phyloP scores from a whole-genome alignment of 2,329 filamentous ascomycete species.

The Sphaerulina musiva region DNA sequence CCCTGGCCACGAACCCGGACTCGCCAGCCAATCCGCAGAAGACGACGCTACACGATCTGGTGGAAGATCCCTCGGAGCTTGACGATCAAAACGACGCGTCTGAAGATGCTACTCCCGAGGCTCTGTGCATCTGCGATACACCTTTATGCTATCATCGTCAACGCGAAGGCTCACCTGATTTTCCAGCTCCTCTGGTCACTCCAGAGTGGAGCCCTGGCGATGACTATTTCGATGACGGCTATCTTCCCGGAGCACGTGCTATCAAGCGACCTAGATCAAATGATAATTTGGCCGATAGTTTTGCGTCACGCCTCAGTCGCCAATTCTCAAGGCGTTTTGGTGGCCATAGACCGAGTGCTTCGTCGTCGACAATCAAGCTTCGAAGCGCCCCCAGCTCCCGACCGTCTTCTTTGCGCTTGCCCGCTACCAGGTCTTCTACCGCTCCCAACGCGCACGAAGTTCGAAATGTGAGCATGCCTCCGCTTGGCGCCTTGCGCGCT shows the following conservation, averaged over 20 bases:
- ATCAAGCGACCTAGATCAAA: constrained; percentile 53
- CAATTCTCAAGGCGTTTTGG: constrained; percentile 45
- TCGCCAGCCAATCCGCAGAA: constrained; percentile 45
- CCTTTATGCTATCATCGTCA: constrained; percentile 51
- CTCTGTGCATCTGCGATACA: constrained; percentile 65
- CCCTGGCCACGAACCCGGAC: constrained; percentile 59
- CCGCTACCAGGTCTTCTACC: constrained; percentile 59
- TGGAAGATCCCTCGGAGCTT: constrained; percentile 71
- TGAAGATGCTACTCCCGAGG: constrained; percentile 26
- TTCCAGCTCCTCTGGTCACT: constrained; percentile 4
- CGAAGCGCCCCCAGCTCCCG: constrained; percentile 33
- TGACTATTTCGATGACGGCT: constrained; percentile 56
- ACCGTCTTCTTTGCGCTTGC: constrained; percentile 67
- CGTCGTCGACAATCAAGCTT: constrained; percentile 23
- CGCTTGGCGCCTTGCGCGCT: constrained; percentile 16
- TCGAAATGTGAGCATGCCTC: constrained; percentile 34
- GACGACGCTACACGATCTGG: constrained; percentile 71
- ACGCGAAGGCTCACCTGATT: constrained; percentile 6
- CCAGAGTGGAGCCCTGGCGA: constrained; percentile 36
- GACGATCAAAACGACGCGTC: constrained; percentile 49
- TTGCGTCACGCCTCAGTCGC: constrained; percentile 59
- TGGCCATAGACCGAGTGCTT: constrained; percentile 40
- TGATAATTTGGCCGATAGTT: constrained; percentile 55
- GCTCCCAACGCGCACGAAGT: constrained; percentile 28
- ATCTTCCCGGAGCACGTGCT: constrained; percentile 45